phyloP scores from a whole-genome alignment of 352 stramenopile genomes.

The Phytophthora podocarpi region DNA sequence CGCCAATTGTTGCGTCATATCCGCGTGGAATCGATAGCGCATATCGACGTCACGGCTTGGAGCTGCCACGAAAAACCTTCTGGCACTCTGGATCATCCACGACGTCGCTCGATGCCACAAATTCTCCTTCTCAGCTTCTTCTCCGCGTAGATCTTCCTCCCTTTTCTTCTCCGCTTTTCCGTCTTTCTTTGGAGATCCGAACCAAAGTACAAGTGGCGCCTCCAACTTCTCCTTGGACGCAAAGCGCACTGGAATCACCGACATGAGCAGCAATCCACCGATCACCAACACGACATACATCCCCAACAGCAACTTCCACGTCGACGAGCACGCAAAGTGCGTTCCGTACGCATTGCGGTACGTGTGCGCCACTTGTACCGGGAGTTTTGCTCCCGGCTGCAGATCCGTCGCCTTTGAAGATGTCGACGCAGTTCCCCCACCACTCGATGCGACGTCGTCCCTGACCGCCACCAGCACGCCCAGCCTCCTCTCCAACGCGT shows the following conservation, averaged over 20 bases:
- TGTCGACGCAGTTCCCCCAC: too few species aligned
- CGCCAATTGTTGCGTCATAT: slow-evolving; percentile 32
- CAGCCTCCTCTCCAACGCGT: not conserved
- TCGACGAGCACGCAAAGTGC: slow-evolving; percentile 50
- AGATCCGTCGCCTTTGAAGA: too few species aligned
- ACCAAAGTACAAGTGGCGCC: slow-evolving; percentile 44
- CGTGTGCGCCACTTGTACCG: slow-evolving; percentile 39
- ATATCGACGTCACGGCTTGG: slow-evolving; percentile 9
- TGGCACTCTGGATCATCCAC: not conserved
- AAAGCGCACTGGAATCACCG: slow-evolving; percentile 45
- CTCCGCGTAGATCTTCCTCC: not conserved
- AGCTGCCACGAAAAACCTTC: not conserved
- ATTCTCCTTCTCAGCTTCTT: slow-evolving; percentile 12
- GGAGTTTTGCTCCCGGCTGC: not conserved
- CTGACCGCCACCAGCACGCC: too few species aligned
- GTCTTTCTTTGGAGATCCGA: slow-evolving; percentile 14
- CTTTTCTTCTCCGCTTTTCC: slow-evolving; percentile 7
- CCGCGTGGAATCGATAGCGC: slow-evolving; percentile 36
- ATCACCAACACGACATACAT: slow-evolving; percentile 39
- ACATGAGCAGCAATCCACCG: slow-evolving; percentile 44
- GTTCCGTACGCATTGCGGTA: slow-evolving; percentile 70
- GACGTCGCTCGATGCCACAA: not conserved
- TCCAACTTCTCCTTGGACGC: slow-evolving; percentile 21
- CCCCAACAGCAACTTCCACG: slow-evolving; percentile 49
- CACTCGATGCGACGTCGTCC: too few species aligned